Conservation (phyloP, 1,284 basidiomycete species). For the Ustilago curta region DNA sequence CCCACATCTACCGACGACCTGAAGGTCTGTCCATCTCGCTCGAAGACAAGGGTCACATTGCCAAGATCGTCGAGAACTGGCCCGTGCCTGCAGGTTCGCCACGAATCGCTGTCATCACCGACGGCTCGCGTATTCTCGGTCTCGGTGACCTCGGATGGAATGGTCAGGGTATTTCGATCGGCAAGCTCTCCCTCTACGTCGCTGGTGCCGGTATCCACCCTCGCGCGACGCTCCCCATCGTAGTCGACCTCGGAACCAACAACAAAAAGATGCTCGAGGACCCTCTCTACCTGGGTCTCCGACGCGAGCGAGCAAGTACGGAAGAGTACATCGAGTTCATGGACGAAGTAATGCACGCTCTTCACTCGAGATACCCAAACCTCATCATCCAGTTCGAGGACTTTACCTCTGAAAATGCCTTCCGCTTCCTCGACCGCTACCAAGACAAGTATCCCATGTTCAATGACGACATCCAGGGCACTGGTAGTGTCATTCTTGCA, state of each 20-base stretch:
- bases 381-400: constrained; percentile 85
- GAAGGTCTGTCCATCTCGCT: constrained; percentile 72
- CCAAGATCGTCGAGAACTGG: constrained; percentile 80
- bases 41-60: constrained; percentile 82
- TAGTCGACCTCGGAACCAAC: constrained; percentile 80
- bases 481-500: constrained; percentile 79
- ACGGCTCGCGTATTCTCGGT: constrained; percentile 92
- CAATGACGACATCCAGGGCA: constrained; percentile 85
- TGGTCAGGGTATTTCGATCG: constrained; percentile 88
- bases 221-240: constrained; percentile 85
- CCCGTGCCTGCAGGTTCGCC: constrained; percentile 72
- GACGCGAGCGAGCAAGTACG: constrained; percentile 66
- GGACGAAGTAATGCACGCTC: constrained; percentile 89
- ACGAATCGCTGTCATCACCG: constrained; percentile 72
- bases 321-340: constrained; percentile 76
- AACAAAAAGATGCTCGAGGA: constrained; percentile 84
- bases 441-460: constrained; percentile 67
- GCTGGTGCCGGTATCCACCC: constrained; percentile 90
- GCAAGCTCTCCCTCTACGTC: constrained; percentile 91
- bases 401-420: constrained; percentile 68
- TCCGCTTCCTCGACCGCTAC: constrained; percentile 66
- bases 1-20: constrained; percentile 81
- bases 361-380: constrained; percentile 76
- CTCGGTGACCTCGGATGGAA: constrained; percentile 82
- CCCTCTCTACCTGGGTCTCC: constrained; percentile 87